Base-by-base conservation (phyloP, 1,284 basidiomycete genomes). In the Ceratobasidium sp. region DNA sequence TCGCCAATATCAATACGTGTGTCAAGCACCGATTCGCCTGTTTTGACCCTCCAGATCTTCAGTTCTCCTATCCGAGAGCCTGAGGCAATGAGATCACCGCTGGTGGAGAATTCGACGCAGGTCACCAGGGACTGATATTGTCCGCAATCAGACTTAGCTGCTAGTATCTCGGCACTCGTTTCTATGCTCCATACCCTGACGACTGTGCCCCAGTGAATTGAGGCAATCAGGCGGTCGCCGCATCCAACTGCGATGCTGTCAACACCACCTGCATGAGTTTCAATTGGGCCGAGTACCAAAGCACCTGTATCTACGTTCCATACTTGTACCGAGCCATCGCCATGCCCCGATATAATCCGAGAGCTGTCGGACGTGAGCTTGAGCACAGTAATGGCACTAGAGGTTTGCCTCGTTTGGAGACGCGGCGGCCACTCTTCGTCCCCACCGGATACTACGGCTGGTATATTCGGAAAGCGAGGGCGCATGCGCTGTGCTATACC, bases 321-420 rank as follows among this genome's bases (percentile, higher is more conserved):
- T 15, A 71, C 56, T 20, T 46, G 53, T 44, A 71, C 49, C 3
- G 49, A 60, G 55, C 69, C 69, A 60, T 40, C 28, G 13, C 2
- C 10, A 20, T 58, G 53, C 26, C 15, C 70, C 7, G 70, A 72
- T 10, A 33, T 42, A 46, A 72, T 39, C 3, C 58, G 33, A 18
- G n/a, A 20, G 28, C 70, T 56, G 12, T 49, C 42, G 1, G 33
- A 49, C 9, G 69, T 55, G 44, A 86, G 13, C 10, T n/a, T 15
- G 1, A 61, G n/a, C 23, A 20, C 23, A 20, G 20, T 61, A 13
- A 72, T 28, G 1, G 15, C 1, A 18, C 23, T 42, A 6, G 55
- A 40, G 40, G 44, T 33, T 2, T 5, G 15, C 1, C 61, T n/a
- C 12, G 42, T 15, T 28, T 44, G 33, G 20, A 61, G 7, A 18